Evolutionary conservation across 768 basidiomycete genomes (phyloP).

Genomic region (Pisolithus marmoratus): DNA sequence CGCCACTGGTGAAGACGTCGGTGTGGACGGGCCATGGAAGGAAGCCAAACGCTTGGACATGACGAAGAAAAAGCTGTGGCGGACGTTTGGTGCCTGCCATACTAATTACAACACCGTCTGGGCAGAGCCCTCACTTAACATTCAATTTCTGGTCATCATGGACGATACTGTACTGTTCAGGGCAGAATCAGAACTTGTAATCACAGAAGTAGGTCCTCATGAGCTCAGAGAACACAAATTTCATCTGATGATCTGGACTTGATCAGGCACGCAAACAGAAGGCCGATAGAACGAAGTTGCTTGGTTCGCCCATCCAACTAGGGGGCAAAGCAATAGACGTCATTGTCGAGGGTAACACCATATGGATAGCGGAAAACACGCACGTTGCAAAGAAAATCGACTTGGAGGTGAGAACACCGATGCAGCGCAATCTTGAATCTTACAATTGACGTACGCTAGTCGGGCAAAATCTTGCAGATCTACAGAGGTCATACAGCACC

Average conservation of each 20-base stretch:
- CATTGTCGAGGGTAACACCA: slow-evolving; percentile 54
- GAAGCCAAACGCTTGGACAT: slow-evolving; percentile 65
- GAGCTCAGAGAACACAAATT: neutral
- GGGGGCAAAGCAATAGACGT: slow-evolving; percentile 71
- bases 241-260: slow-evolving; percentile 1
- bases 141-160: slow-evolving; percentile 9
- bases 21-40: slow-evolving; percentile 76
- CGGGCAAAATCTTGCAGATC: slow-evolving; percentile 69
- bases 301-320: slow-evolving; percentile 78
- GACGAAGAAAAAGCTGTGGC: too few species aligned
- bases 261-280: slow-evolving; percentile 69
- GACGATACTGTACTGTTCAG: slow-evolving; percentile 25
- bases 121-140: neutral
- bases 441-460: slow-evolving; percentile 38
- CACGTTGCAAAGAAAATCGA: slow-evolving; percentile 67
- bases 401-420: slow-evolving; percentile 51
- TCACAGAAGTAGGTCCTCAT: slow-evolving; percentile 19
- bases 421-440: neutral
- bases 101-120: too few species aligned
- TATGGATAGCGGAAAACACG: slow-evolving; percentile 89
- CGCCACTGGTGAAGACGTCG: slow-evolving; percentile 58
- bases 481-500: slow-evolving; percentile 87
- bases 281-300: slow-evolving; percentile 57
- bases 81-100: neutral
- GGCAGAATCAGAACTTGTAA: slow-evolving; percentile 27